phyloP scores from a whole-genome alignment of 2,329 filamentous ascomycete genomes.

The Aspergillus versicolor region DNA sequence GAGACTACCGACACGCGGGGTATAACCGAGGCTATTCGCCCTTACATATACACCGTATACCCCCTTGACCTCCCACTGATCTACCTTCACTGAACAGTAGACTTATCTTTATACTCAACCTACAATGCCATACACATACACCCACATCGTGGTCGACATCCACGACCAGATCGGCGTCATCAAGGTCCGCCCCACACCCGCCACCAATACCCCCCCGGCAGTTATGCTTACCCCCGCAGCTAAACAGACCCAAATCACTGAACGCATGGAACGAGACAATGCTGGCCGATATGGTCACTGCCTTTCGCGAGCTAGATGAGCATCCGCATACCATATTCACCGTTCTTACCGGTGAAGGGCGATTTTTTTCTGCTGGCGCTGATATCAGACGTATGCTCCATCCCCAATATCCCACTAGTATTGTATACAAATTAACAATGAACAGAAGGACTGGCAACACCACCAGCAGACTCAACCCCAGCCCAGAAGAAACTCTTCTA shows the following conservation, averaged over 20 bases:
- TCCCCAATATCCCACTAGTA: no score
- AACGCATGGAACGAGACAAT: slow-evolving; percentile 2
- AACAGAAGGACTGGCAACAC: not conserved
- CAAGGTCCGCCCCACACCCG: not conserved
- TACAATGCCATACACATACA: not conserved
- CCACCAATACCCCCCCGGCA: no score
- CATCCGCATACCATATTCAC: slow-evolving; percentile 5
- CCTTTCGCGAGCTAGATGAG: slow-evolving; percentile 7
- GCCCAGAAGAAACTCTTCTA: slow-evolving; percentile 10
- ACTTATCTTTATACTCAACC: no score
- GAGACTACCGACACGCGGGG: no score
- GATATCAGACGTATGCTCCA: slow-evolving; percentile 11
- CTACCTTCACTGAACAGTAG: no score
- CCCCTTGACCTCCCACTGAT: not conserved
- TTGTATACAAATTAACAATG: no score
- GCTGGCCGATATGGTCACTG: slow-evolving; percentile 2
- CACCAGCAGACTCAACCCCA: not conserved
- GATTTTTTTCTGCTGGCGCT: slow-evolving; percentile 11
- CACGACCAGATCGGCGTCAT: slow-evolving; percentile 6
- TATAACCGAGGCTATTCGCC: no score
- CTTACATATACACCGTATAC: no score
- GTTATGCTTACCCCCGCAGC: not conserved
- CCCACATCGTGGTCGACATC: not conserved
- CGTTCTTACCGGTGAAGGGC: slow-evolving; percentile 9
- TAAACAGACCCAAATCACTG: slow-evolving; percentile 4